These are phyloP conservation scores for Naganishia friedmannii DNA, from an alignment of 768 basidiomycete genomes.

Conservation along the genomic window DNA sequence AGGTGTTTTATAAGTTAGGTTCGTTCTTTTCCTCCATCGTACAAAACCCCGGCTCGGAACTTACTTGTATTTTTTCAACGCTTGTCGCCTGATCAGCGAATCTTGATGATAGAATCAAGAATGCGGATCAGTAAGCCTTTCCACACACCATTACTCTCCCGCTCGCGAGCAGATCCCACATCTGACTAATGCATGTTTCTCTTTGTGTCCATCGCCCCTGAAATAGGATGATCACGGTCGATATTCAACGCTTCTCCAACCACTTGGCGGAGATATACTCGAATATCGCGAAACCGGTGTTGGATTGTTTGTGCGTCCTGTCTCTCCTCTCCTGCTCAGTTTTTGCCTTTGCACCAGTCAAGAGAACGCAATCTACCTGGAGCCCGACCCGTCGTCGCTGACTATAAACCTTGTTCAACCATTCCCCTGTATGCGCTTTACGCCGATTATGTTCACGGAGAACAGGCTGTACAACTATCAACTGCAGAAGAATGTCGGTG, in stretches of 20 bases:
- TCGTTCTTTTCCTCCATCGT: slow-evolving; percentile 45
- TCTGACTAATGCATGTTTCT: too few relatives aligned
- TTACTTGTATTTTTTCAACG: background rate
- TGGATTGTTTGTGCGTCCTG: slow-evolving; percentile 59
- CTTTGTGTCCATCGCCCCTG: background rate
- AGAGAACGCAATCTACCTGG: background rate
- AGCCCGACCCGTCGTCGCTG: background rate
- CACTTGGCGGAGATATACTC: slow-evolving; percentile 87
- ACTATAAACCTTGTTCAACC: background rate
- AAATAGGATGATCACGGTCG: slow-evolving; percentile 84
- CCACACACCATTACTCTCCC: too few relatives aligned
- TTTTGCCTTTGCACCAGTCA: background rate
- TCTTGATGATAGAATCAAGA: slow-evolving; percentile 91
- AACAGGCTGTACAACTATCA: slow-evolving; percentile 89
- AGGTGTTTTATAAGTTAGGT: slow-evolving; percentile 92
- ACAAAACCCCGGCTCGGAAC: too few relatives aligned
- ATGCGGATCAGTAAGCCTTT: slow-evolving; percentile 75
- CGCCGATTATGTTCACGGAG: slow-evolving; percentile 50
- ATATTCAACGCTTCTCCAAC: slow-evolving; percentile 86
- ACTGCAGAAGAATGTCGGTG: slow-evolving; percentile 86
- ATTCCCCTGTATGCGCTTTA: slow-evolving; percentile 6
- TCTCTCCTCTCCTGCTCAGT: background rate
- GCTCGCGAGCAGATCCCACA: too few relatives aligned
- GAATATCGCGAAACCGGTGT: slow-evolving; percentile 86
- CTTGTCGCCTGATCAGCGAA: slow-evolving; percentile 61